phyloP scores from a whole-genome alignment of 1,139 yeast genomes.

The Suhomyces anneliseae region DNA sequence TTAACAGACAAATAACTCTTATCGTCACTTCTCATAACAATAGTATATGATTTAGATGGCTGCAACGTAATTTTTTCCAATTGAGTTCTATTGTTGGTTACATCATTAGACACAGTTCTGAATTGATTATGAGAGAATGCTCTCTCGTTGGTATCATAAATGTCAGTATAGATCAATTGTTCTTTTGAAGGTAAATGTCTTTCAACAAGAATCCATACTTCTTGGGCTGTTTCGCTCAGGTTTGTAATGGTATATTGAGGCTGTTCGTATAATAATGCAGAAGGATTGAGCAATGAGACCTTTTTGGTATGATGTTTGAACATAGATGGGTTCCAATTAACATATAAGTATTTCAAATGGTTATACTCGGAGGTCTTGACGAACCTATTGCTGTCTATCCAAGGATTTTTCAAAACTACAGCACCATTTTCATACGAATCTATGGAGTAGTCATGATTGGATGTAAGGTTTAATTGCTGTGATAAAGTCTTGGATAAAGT shows the following conservation, averaged over 20 bases:
- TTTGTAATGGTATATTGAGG: conserved; percentile 54
- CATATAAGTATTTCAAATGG: conserved; percentile 57
- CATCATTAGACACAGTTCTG: conserved; percentile 18
- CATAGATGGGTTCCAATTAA: conserved; percentile 62
- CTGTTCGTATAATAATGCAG: conserved; percentile 27
- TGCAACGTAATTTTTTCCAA: conserved; percentile 26
- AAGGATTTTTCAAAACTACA: conserved; percentile 54
- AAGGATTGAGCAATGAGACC: conserved; percentile 35
- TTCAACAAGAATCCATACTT: conserved; percentile 55
- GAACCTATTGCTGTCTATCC: conserved; percentile 30
- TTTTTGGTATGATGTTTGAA: conserved; percentile 28
- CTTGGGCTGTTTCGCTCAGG: conserved; percentile 22
- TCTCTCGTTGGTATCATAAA: conserved; percentile 33
- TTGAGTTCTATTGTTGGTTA: conserved; percentile 33
- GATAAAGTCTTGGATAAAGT: conserved; percentile 40
- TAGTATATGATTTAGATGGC: conserved; percentile 25
- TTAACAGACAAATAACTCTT: conserved; percentile 38
- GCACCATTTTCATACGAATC: conserved; percentile 18
- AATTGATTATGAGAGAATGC: conserved; percentile 32
- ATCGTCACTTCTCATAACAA: conserved; percentile 25
- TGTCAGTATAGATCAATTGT: conserved; percentile 27
- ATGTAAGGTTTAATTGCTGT: conserved; percentile 40
- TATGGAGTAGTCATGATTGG: conserved; percentile 70
- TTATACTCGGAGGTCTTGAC: conserved; percentile 32
- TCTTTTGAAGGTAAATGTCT: conserved; percentile 26